These are phyloP conservation scores for Penicillium vulpinum DNA, from an alignment of 2,329 filamentous ascomycete species.

Conservation along the genomic window DNA sequence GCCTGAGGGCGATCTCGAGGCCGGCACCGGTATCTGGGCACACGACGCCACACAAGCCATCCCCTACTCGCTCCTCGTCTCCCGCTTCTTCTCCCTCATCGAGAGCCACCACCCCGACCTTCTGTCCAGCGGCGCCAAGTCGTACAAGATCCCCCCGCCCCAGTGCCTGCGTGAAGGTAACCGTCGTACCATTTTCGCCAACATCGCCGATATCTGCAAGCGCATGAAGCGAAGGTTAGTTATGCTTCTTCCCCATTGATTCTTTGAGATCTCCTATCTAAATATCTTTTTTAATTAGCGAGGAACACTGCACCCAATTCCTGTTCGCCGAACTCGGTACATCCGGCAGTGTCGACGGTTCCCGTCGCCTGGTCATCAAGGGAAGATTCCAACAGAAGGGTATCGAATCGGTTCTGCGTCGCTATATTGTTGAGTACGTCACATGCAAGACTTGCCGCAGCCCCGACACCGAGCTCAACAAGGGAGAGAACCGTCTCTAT, in stretches of 20 bases:
- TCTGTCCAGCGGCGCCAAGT: constrained; percentile 81
- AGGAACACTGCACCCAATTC: constrained; percentile 96
- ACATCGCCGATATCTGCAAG: constrained; percentile 98
- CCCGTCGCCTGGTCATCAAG: constrained; percentile 93
- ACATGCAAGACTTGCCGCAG: constrained; percentile 98
- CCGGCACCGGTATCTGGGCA: constrained; percentile 86
- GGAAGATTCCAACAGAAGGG: constrained; percentile 99
- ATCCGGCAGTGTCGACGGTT: constrained; percentile 90
- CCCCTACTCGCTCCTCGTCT: constrained; percentile 80
- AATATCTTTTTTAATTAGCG: constrained; percentile 52
- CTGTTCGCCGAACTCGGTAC: constrained; percentile 98
- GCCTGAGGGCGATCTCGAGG: constrained; percentile 73
- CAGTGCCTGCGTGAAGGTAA: constrained; percentile 99
- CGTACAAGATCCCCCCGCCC: constrained; percentile 98
- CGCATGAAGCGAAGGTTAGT: constrained; percentile 79
- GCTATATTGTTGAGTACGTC: constrained; percentile 77
- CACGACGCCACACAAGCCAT: constrained; percentile 78
- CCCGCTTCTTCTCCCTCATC: constrained; percentile 91
- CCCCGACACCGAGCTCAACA: constrained; percentile 92
- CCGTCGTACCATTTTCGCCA: constrained; percentile 99
- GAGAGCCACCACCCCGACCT: constrained; percentile 97
- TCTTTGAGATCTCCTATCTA: not conserved
- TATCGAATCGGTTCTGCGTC: constrained; percentile 89
- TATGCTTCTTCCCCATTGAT: not conserved
- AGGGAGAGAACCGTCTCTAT: constrained; percentile 98